phyloP scores from a whole-genome alignment of 495 filamentous ascomycete species.

The Penicillium tannophilum region DNA sequence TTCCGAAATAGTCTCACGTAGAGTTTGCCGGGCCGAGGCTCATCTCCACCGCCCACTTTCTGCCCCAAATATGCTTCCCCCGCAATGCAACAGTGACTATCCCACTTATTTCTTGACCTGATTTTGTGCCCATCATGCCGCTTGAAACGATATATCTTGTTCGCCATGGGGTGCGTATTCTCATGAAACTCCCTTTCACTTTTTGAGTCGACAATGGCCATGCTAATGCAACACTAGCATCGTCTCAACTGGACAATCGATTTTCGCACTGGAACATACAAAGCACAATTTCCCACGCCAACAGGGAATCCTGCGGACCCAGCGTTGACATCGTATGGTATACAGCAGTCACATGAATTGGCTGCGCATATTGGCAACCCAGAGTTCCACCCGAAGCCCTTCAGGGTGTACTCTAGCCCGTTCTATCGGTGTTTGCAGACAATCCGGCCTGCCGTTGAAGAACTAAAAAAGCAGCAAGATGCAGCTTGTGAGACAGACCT shows the following conservation, averaged over 20 bases:
- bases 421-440: constrained; percentile 96
- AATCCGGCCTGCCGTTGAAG: constrained; percentile 66
- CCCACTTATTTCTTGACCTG: background rate
- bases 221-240: constrained; percentile 57
- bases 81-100: background rate
- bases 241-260: constrained; percentile 88
- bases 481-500: background rate
- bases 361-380: constrained; percentile 61
- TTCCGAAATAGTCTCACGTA: background rate
- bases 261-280: constrained; percentile 72
- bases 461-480: constrained; percentile 36
- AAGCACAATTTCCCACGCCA: constrained; percentile 66
- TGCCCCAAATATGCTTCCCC: constrained; percentile 19
- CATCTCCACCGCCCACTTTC: constrained; percentile 21
- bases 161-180: constrained; percentile 75
- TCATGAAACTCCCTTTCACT: constrained; percentile 9
- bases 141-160: constrained; percentile 84
- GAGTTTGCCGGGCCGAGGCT: constrained; percentile 19
- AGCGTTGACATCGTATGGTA: constrained; percentile 82
- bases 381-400: constrained; percentile 65
- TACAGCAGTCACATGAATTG: constrained; percentile 80
- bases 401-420: constrained; percentile 74
- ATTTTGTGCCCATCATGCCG: constrained; percentile 34
- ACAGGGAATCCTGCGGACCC: constrained; percentile 86
- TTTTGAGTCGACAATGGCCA: constrained; percentile 13